Conservation (phyloP, 768 basidiomycete species). For the Gymnopilus dilepis region DNA sequence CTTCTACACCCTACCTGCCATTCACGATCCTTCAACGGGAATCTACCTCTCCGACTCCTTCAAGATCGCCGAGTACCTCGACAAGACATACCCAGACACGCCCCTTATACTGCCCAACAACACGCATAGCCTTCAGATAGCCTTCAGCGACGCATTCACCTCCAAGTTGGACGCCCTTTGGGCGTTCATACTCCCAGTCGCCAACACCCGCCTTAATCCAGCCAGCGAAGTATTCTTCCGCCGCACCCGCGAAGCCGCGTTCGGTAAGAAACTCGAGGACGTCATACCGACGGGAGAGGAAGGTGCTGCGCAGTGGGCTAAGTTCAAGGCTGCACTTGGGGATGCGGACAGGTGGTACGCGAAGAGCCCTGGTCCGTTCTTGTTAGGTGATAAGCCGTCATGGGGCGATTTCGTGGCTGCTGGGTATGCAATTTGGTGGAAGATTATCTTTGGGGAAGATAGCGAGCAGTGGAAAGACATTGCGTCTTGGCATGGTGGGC, state of each 20-base stretch:
- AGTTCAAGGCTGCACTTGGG: constrained; percentile 11
- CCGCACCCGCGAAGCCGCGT: constrained; percentile 15
- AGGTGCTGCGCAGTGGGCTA: constrained; percentile 14
- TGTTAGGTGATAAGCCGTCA: constrained; percentile 18
- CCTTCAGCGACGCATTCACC: constrained; percentile 11
- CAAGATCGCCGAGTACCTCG: constrained; percentile 53
- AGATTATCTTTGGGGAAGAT: constrained; percentile 32
- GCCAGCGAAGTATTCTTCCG: constrained; percentile 14
- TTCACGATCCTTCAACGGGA: constrained; percentile 48
- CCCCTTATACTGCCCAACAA: not conserved
- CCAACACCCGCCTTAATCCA: not conserved
- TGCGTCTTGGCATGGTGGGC: constrained; percentile 33
- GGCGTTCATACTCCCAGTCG: constrained; percentile 16
- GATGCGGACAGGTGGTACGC: constrained; percentile 16
- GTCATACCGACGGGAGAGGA: constrained; percentile 14
- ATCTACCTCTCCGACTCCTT: constrained; percentile 44
- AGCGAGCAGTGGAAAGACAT: constrained; percentile 40
- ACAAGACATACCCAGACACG: constrained; percentile 47
- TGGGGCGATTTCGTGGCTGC: constrained; percentile 42
- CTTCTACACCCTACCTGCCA: constrained; percentile 51
- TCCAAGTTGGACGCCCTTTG: not conserved
- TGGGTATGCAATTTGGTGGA: constrained; percentile 31
- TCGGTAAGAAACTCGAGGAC: constrained; percentile 20
- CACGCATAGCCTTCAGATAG: constrained; percentile 21
- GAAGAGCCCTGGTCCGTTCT: constrained; percentile 14